Base-by-base conservation (phyloP, 306 rosid species). In the Begonia peltatifolia region DNA sequence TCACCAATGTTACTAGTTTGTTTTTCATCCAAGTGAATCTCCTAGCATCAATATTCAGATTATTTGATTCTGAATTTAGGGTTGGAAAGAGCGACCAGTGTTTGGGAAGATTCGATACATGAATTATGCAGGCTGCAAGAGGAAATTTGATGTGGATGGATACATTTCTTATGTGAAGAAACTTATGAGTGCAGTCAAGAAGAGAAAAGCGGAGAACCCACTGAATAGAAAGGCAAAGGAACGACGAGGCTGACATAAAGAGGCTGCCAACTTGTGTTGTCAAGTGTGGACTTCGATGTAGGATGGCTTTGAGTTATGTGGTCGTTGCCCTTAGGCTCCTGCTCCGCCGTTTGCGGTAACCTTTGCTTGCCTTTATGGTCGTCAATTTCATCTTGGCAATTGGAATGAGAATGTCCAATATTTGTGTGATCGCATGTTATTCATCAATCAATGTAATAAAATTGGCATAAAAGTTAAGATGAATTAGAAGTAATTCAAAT, bases 51-150 rank as follows among this genome's bases (percentile, higher is more conserved):
- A 9, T 42, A 1, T 9, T 12, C 9, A 9, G 46, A 12, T 42
- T 12, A 42, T 44, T 14, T 12, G 9, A 38, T 67, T 12, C 12
- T 47, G 63, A 16, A 23, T 44, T 67, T 73, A 89, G 95, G 95
- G 97, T 53, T 89, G 95, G 97, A 62, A 63, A 61, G 95, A 85
- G 71, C 76, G 95, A 8, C 82, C 94, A 1, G 0, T 89, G 43
- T 89, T 80, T 38, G 97, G 97, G 62, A 89, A 89, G 76, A 85
- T 89, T 55, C 84, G 97, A 8, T 82, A 82, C 71, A 89, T 89
- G 95, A 89, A 85, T 64, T 82, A 64, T 43, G 95, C 81, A 42
- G 94, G 97, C 12, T 89, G 95, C 85, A 85, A 85, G 75, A 85
- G 97, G 69, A 89, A 89, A 78, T 85, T 84, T 63, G 84, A 82